Evolutionary conservation across 2,329 filamentous ascomycete genomes (phyloP), one percentile per base, ranked within the genome.

Genomic region (Colletotrichum tropicale): DNA sequence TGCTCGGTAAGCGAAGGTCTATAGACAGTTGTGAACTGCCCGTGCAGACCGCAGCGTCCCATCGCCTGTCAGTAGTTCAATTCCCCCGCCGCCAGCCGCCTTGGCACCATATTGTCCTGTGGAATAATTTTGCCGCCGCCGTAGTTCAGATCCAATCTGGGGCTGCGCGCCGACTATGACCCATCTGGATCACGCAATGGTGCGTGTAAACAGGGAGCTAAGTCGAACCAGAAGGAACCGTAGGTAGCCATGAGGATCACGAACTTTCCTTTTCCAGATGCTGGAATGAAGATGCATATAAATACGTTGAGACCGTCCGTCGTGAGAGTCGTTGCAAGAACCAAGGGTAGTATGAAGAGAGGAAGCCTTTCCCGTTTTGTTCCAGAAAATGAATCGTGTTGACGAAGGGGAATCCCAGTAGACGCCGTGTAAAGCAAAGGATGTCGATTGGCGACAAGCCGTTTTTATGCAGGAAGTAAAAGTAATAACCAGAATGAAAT

Each of bases 341-440:
- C 60, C 68, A 74, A 74, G 76, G 52, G 65, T 68, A 60, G 36
- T 75, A 75, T 70, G 75, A 75, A 75, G 66, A 77, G 70, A 66
- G 67, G 65, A 77, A 75, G 60, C 76, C 71, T 70, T 70, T 79
- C 77, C 78, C 77, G 74, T 78, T 77, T 77, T 78, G 77, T 77
- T 79, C 78, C 78, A 80, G 77, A 80, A 80, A 79, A 78, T 78
- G 79, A 81, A 80, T 78, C 74, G 72, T 67, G 73, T 77, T 77
- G 78, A 79, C 69, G 77, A 78, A 79, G 78, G 78, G 76, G 70
- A 75, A 78, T 76, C 80, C 79, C 77, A 78, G 77, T 78, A 79
- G 79, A 81, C 80, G 80, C 80, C 80, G 73, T 78, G 72, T 76
- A 77, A 78, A 80, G 70, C 74, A 76, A 76, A 74, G 65, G 32